Evolutionary conservation across 371 early-diverging fungal genomes (phyloP).

Genomic region (Phascolomyces articulosus): DNA sequence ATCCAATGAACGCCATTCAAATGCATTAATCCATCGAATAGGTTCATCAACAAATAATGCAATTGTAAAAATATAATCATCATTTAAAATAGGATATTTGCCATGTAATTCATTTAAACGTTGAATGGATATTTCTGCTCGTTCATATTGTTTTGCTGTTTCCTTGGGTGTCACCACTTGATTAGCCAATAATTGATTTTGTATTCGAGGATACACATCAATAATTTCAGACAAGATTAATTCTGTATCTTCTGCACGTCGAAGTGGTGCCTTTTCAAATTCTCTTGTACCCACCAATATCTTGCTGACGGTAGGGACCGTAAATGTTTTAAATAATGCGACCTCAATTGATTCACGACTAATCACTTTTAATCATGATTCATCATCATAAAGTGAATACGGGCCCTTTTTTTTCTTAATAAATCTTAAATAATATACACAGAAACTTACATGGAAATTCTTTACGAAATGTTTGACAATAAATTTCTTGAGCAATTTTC

Average conservation of each 20-base stretch:
- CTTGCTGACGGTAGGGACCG: conserved; percentile 53
- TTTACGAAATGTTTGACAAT: conserved; percentile 28
- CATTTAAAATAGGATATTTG: conserved; percentile 50
- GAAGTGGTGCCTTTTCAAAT: conserved; percentile 32
- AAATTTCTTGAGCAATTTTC: conserved; percentile 44
- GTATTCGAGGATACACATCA: conserved; percentile 42
- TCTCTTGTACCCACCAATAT: conserved; percentile 48
- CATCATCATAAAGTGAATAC: no score
- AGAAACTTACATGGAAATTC: conserved; percentile 46
- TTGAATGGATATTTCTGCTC: conserved; percentile 32
- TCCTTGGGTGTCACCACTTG: conserved; percentile 26
- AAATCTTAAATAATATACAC: background rate
- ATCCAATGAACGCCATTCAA: conserved; percentile 50
- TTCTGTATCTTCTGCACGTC: conserved; percentile 57
- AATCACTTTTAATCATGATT: conserved; percentile 11
- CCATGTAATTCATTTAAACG: conserved; percentile 56
- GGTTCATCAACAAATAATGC: conserved; percentile 50
- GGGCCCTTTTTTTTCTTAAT: background rate
- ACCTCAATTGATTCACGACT: conserved; percentile 44
- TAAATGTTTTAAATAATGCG: conserved; percentile 55
- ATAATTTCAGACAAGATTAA: conserved; percentile 44
- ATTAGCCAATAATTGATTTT: conserved; percentile 26
- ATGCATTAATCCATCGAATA: conserved; percentile 42
- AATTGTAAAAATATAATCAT: conserved; percentile 53
- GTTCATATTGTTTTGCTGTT: conserved; percentile 30